Conservation (phyloP, 305 asterid genomes). For the Fraxinus baroniana region DNA sequence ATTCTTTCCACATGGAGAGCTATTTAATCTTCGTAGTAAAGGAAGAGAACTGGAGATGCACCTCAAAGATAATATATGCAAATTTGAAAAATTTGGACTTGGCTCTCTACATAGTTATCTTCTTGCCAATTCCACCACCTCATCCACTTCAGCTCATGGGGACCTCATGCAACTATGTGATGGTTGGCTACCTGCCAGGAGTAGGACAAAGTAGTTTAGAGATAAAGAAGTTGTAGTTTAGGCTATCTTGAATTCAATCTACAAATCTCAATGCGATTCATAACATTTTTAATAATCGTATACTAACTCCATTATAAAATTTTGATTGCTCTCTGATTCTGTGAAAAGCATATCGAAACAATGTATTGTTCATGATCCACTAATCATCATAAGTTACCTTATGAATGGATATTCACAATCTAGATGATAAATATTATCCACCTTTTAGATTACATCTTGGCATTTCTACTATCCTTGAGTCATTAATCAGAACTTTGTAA, state of each 20-base stretch:
- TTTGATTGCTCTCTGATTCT: background rate
- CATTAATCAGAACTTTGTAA: background rate
- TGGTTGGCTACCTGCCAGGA: background rate
- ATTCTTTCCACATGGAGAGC: background rate
- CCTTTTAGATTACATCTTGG: background rate
- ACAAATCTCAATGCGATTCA: background rate
- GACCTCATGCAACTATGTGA: background rate
- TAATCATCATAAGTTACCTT: background rate
- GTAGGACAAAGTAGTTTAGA: background rate
- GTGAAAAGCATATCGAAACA: background rate
- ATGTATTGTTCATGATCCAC: background rate
- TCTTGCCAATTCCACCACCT: background rate
- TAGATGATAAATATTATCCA: background rate
- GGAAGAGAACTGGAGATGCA: background rate
- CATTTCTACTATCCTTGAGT: background rate
- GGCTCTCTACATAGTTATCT: background rate
- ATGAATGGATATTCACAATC: background rate
- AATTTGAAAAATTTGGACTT: background rate
- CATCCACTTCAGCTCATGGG: background rate
- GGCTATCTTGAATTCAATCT: background rate
- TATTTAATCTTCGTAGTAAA: background rate
- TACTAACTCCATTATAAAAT: background rate
- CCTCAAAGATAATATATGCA: background rate
- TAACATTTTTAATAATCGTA: background rate
- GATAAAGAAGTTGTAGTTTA: background rate